Base-by-base conservation (phyloP, 768 basidiomycete species). In the Rhizopogon vinicolor region DNA sequence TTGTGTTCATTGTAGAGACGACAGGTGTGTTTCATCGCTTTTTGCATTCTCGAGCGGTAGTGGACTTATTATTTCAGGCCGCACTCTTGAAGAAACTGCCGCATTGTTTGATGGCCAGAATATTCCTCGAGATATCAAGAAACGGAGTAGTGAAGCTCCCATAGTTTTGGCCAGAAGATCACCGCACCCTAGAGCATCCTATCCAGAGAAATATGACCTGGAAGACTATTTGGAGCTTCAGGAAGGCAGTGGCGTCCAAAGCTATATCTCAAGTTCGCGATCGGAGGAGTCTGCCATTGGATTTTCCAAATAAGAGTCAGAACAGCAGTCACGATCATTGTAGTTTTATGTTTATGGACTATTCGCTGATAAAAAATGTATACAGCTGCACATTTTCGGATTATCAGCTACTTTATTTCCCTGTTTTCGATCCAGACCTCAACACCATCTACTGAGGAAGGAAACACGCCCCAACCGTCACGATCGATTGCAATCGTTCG, bases 81-180 rank as follows among this genome's bases (percentile, higher is more conserved):
- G 80, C 41, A 88, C 87, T 2, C 73, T 88, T 33, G 88, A 90
- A 66, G 88, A 90, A 65, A 89, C 87, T 0, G 81, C 87, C 0
- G 81, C 79, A 5, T 68, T 89, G 8, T 90, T 89, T 52, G 88
- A 89, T 55, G 84, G 87, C 14, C 79, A 59, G 12, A 55, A 49
- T 37, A 2, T 14, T 9, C 71, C 71, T 28, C 67, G 72, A 10
- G 75, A 78, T 50, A 71, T 85, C 44, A 64, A 71, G 16, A 69
- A 73, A 35, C 74, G 75, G 66, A 80, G 75, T 41, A 78, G 78
- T 18, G 78, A 80, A 55, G 79, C 78, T 1, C 79, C 81, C 6
- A 62, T 68, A 55, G 62, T 65, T n/a, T 63, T 71, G 51, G 31
- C 49, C 29, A 44, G 35, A 13, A 46, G 18, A 46, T 9, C 22